phyloP scores from a whole-genome alignment of 805 yeast species.

The Cyberlindnera meyerae region DNA sequence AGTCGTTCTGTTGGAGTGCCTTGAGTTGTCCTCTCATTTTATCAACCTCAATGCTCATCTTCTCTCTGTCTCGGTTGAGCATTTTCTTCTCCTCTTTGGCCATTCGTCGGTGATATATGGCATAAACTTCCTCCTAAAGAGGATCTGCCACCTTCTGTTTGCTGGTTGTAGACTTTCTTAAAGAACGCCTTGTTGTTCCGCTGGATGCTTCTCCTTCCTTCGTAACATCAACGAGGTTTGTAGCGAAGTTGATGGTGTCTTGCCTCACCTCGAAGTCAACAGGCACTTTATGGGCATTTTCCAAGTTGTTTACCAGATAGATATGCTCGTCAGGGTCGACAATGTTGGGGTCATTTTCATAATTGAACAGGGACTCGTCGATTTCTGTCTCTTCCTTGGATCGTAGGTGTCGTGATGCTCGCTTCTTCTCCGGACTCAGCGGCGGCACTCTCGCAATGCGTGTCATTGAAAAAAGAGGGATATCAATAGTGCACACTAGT shows the following conservation, averaged over 20 bases:
- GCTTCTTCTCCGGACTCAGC: conserved; percentile 5
- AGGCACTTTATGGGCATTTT: conserved; percentile 3
- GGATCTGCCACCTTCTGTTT: conserved; percentile 33
- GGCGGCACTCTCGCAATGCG: not conserved
- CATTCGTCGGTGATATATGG: conserved; percentile 50
- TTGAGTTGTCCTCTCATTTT: conserved; percentile 36
- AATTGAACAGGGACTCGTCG: conserved; percentile 24
- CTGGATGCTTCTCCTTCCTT: not conserved
- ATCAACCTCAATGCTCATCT: conserved; percentile 51
- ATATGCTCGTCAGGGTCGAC: conserved; percentile 16
- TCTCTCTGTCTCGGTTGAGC: conserved; percentile 46
- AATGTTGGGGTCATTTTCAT: conserved; percentile 18
- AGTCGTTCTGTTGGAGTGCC: conserved; percentile 39
- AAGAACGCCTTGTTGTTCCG: conserved; percentile 7
- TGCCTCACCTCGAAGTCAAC: conserved; percentile 6
- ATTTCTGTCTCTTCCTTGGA: conserved; percentile 18
- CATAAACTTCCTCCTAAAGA: conserved; percentile 38
- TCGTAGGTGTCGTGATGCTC: conserved; percentile 13
- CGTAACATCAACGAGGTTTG: conserved; percentile 6
- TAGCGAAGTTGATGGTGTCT: conserved; percentile 3
- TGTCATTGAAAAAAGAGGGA: no score
- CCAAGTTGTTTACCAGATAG: conserved; percentile 4
- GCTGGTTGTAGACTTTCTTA: conserved; percentile 15
- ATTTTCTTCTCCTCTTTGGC: conserved; percentile 62
- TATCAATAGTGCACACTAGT: no score